Percentiles rank a stretch among this genome's conserved stretches.
phyloP scores from a whole-genome alignment of 768 basidiomycete species.

The Russula sp. region DNA sequence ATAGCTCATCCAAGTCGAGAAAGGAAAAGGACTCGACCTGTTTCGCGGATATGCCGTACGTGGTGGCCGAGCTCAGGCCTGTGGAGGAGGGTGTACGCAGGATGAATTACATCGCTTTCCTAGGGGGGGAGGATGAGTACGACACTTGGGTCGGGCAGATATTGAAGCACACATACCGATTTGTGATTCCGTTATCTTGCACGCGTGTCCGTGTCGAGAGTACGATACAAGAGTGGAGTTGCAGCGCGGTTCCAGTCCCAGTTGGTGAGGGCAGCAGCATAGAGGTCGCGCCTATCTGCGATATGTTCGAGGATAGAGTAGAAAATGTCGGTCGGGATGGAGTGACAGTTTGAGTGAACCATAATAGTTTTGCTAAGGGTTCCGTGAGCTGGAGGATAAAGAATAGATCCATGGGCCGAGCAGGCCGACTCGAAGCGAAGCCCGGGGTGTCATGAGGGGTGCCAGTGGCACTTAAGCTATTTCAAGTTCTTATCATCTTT shows the following conservation, averaged over 20 bases:
- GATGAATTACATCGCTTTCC: constrained; percentile 40
- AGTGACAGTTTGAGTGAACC: not conserved
- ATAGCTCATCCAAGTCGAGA: no score
- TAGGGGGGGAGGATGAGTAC: constrained; percentile 16
- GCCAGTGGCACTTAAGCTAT: not conserved
- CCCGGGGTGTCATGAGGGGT: not conserved
- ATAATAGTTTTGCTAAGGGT: not conserved
- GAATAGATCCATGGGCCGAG: constrained; percentile 1
- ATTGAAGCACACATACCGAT: not conserved
- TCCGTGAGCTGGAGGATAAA: not conserved
- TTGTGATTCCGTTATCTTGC: constrained; percentile 6
- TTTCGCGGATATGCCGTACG: no score
- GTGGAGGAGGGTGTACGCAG: constrained; percentile 48
- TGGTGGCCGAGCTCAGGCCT: constrained; percentile 56
- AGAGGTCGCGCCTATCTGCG: constrained; percentile 45
- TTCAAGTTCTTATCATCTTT: not conserved
- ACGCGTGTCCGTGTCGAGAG: constrained; percentile 50
- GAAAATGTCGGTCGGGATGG: constrained; percentile 37
- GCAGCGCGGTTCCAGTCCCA: constrained; percentile 48
- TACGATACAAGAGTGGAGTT: constrained; percentile 56
- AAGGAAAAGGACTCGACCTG: no score
- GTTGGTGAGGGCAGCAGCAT: constrained; percentile 50
- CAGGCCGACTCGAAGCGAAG: not conserved
- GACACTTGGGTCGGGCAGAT: not conserved
- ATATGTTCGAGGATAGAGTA: constrained; percentile 47